These are phyloP conservation scores for Teratosphaeria nubilosa DNA, from an alignment of 2,329 filamentous ascomycete species.

Conservation along the genomic window DNA sequence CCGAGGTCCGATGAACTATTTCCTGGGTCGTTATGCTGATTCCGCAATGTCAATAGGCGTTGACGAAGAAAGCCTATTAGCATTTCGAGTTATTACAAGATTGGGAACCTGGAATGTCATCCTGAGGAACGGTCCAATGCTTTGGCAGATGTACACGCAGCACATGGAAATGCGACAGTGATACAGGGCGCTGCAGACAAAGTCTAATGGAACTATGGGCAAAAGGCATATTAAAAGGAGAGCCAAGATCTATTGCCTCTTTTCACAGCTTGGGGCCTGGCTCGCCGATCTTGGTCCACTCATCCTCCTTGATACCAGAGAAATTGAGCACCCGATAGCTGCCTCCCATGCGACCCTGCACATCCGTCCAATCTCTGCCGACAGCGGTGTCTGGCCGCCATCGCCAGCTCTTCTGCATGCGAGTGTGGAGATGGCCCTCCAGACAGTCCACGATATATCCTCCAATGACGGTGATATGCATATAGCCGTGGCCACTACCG, in stretches of 20 bases:
- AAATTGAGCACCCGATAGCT: conserved; percentile 38
- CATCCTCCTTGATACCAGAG: not conserved
- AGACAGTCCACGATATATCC: conserved; percentile 40
- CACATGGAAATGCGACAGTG: too few relatives aligned
- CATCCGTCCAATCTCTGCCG: conserved; percentile 37
- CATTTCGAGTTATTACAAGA: too few relatives aligned
- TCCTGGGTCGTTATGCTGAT: too few relatives aligned
- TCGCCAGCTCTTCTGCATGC: conserved; percentile 34
- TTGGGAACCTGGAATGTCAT: too few relatives aligned
- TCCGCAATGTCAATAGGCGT: too few relatives aligned
- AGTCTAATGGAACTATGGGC: not conserved
- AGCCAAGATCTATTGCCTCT: not conserved
- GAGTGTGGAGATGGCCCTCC: conserved; percentile 34
- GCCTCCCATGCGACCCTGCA: conserved; percentile 41
- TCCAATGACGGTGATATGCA: conserved; percentile 43
- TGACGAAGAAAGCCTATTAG: too few relatives aligned
- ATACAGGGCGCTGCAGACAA: not conserved
- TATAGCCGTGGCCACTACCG: conserved; percentile 45
- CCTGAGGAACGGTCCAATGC: too few relatives aligned
- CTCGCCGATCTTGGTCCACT: not conserved
- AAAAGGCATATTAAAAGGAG: not conserved
- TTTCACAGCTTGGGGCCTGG: not conserved
- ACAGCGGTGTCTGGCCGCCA: conserved; percentile 45
- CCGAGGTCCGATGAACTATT: too few relatives aligned
- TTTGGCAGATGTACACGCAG: too few relatives aligned